Evolutionary conservation across 2,329 filamentous ascomycete genomes (phyloP), one percentile per base, ranked within the genome.

Genomic region (Fusarium sp.): DNA sequence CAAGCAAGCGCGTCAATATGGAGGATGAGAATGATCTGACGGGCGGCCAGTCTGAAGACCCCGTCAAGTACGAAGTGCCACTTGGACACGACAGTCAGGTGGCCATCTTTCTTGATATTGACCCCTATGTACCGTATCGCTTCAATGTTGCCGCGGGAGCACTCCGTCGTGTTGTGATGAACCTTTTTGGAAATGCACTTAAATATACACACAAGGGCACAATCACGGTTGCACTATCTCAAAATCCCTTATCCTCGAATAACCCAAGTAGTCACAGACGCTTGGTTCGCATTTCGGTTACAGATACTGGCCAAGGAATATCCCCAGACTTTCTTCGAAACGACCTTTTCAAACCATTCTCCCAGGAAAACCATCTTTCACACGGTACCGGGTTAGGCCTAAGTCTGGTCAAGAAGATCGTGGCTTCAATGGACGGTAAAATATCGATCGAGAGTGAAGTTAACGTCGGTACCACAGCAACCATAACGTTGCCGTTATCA

Each of bases 261-360:
- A 42, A 48, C 18, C 18, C 47, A 15, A 39, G 24, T 2, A 62
- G 60, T 14, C 39, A 64, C 20, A 65, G 66, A 35, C 47, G 65
- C 28, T 48, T 70, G 6, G 71, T 81, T 28, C 76, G 70, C 5
- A 76, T 90, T 24, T 87, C 84, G 0, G 87, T 93, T 7, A 83
- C 84, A 0, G 92, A 94, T 75, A 91, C 91, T 1, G 92, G 92
- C 1, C 87, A 86, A 60, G 92, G 92, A 7, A 93, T 93, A 52
- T 87, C 87, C 1, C 84, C 88, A 17, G 88, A 92, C 20, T 94
- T 90, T 72, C 81, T 93, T n/a, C 85, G 87, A 28, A 87, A 88
- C 20, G 85, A 87, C n/a, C 80, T 93, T 0, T 93, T 91, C 76
- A 89, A 87, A 0, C 89, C 91, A 0, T 93, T 93, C 65, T 81